A percentile compares a stretch with the other conserved stretches of the same genome.
Evolutionary conservation across 2,329 filamentous ascomycete species (phyloP).

Genomic region (Cordyceps militaris): DNA sequence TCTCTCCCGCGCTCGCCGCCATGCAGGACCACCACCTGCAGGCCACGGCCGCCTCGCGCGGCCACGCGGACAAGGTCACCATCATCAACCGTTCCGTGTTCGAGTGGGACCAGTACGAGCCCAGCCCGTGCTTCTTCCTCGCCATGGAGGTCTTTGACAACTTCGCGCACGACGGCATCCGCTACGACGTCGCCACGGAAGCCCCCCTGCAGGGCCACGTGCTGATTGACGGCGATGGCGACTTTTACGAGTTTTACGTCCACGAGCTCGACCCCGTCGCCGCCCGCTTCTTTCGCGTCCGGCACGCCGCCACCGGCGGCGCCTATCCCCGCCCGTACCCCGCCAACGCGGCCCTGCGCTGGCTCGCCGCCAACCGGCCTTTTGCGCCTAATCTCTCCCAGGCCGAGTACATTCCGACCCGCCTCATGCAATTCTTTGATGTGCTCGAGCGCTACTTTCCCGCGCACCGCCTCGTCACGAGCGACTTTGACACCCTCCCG

Average conservation of each 20-base stretch:
- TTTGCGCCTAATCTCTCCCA: slow-evolving; percentile 68
- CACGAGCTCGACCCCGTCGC: slow-evolving; percentile 74
- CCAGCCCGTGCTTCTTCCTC: slow-evolving; percentile 92
- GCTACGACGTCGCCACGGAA: slow-evolving; percentile 78
- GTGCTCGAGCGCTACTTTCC: slow-evolving; percentile 84
- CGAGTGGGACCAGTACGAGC: slow-evolving; percentile 83
- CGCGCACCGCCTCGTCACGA: slow-evolving; percentile 77
- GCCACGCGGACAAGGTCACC: slow-evolving; percentile 79
- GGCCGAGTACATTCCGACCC: slow-evolving; percentile 90
- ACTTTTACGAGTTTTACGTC: slow-evolving; percentile 93
- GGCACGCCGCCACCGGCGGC: slow-evolving; percentile 64
- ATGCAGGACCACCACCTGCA: slow-evolving; percentile 68
- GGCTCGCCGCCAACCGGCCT: slow-evolving; percentile 57
- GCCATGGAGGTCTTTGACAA: slow-evolving; percentile 99
- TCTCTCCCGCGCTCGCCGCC: slow-evolving; percentile 71
- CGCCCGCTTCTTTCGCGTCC: slow-evolving; percentile 74
- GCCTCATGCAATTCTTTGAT: slow-evolving; percentile 95
- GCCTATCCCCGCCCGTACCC: slow-evolving; percentile 57
- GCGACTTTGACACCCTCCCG: slow-evolving; percentile 83
- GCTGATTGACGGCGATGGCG: slow-evolving; percentile 74
- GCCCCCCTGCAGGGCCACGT: slow-evolving; percentile 82
- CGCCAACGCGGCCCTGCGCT: slow-evolving; percentile 48
- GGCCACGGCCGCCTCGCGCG: slow-evolving; percentile 58
- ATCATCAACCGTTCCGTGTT: slow-evolving; percentile 95
- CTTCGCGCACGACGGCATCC: slow-evolving; percentile 89